Conservation (phyloP, 345 rosid species). For the Linum lewisii region DNA sequence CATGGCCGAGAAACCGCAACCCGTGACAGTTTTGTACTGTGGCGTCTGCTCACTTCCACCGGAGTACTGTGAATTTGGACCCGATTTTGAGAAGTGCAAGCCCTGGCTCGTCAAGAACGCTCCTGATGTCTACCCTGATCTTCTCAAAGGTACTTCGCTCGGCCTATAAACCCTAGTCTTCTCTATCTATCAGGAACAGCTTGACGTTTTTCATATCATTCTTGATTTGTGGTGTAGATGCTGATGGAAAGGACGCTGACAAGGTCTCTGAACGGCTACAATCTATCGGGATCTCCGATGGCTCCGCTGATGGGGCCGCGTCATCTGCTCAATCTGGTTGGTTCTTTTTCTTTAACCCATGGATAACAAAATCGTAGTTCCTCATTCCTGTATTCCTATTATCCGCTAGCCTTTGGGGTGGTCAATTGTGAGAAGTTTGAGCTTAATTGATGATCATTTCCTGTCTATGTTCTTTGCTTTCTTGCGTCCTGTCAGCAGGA, state of each 20-base stretch:
- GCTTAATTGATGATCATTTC: no score
- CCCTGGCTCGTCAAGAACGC: conserved; percentile 87
- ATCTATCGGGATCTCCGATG: conserved; percentile 51
- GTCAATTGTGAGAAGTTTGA: no score
- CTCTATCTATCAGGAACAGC: no score
- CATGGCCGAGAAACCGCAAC: conserved; percentile 68
- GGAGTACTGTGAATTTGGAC: conserved; percentile 91
- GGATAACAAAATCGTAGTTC: background rate
- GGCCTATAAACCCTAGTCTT: background rate
- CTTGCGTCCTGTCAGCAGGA: conserved; percentile 21
- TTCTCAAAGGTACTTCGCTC: conserved; percentile 43
- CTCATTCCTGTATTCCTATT: background rate
- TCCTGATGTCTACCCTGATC: conserved; percentile 80
- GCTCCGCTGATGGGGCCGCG: conserved; percentile 39
- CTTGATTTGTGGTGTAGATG: conserved; percentile 27
- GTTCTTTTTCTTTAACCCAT: background rate
- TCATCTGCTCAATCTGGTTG: conserved; percentile 33
- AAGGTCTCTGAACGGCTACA: conserved; percentile 63
- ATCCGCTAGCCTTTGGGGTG: background rate
- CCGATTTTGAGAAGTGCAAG: conserved; percentile 85
- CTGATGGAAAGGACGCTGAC: conserved; percentile 50
- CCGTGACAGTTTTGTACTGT: conserved; percentile 72
- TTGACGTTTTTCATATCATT: background rate
- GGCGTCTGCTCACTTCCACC: conserved; percentile 70
- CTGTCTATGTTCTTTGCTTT: background rate